Evolutionary conservation across 495 filamentous ascomycete species (phyloP), one percentile per base, ranked within the genome.

Genomic region (Neohortaea acidophila): DNA sequence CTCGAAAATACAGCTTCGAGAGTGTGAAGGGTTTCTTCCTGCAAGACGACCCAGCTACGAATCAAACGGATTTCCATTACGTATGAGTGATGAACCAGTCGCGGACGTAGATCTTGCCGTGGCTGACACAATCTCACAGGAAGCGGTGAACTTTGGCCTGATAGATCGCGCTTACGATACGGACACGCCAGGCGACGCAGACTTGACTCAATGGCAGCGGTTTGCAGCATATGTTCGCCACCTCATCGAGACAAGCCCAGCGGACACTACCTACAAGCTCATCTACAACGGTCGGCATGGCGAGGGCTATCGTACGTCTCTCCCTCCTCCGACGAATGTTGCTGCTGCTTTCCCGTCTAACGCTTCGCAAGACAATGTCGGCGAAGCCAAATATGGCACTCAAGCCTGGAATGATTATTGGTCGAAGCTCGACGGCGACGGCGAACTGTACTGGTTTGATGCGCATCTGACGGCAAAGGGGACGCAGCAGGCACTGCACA

Each of bases 241-340:
- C 15, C 26, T 58, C 9, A 47, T 52, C 31, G 21, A 36, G 17
- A 36, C 49, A 4, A 40, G 35, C 4, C 36, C 28, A 3, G n/a
- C 42, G 5, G 49, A 38, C 4, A 41, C 44, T 0, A 27, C 32
- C 0, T 55, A 49, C 30, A 60, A 59, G 31, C 46, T 62, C 4
- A 19, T 62, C 28, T 55, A 57, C 34, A 20, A 57, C 4, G 59
- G 49, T 14, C 35, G 59, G 2, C 59, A 62, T 44, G 59, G 57
- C 5, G 54, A 62, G 38, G 59, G 59, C 1, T 52, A 43, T 28
- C 59, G 34, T 56, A 30, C 3, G 34, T 37, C 20, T 21, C 12
- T 37, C 21, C 5, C 19, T 17, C n/a, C 6, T 21, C 19, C 15
- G 18, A 6, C 8, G 6, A 4, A 21, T 6, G 11, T 10, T 20